These are phyloP conservation scores for Eimeria falciformis DNA, from an alignment of 169 alveolate genomes.

Conservation along the genomic window DNA sequence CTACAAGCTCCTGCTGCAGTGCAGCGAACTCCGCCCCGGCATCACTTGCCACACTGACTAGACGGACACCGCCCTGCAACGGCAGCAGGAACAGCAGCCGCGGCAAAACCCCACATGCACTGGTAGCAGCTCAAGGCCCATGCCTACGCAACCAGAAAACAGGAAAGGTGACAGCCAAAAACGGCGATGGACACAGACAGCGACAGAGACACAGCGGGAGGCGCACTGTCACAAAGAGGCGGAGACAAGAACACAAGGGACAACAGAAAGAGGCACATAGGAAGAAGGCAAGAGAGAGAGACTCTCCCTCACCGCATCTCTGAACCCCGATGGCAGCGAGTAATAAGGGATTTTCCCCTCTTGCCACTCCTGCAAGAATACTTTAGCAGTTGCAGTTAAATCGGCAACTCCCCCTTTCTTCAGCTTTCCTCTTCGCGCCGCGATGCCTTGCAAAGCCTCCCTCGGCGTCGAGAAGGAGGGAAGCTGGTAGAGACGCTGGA, in stretches of 20 bases:
- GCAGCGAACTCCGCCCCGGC: slow-evolving; percentile 13
- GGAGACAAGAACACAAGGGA: too few species aligned
- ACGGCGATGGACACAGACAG: too few species aligned
- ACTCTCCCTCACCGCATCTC: background rate
- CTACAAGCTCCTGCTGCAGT: slow-evolving; percentile 43
- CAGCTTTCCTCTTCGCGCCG: slow-evolving; percentile 87
- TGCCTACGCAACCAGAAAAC: too few species aligned
- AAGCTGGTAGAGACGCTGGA: slow-evolving; percentile 87
- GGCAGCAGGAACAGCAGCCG: slow-evolving; percentile 20
- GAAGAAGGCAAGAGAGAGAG: too few species aligned
- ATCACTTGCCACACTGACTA: background rate
- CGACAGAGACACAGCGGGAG: too few species aligned
- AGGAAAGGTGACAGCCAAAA: too few species aligned
- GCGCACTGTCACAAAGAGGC: too few species aligned
- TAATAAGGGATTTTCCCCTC: slow-evolving; percentile 91
- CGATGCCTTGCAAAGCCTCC: slow-evolving; percentile 84
- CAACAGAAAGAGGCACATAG: too few species aligned
- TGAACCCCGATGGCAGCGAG: slow-evolving; percentile 88
- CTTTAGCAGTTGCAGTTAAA: slow-evolving; percentile 91
- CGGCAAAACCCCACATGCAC: background rate
- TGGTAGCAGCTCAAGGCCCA: background rate
- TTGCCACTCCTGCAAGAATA: slow-evolving; percentile 92
- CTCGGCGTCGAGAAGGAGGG: slow-evolving; percentile 81
- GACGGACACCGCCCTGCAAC: slow-evolving; percentile 39
- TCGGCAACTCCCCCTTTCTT: slow-evolving; percentile 92